phyloP scores from a whole-genome alignment of 768 basidiomycete species.

The Mrakia hoshinonis region DNA sequence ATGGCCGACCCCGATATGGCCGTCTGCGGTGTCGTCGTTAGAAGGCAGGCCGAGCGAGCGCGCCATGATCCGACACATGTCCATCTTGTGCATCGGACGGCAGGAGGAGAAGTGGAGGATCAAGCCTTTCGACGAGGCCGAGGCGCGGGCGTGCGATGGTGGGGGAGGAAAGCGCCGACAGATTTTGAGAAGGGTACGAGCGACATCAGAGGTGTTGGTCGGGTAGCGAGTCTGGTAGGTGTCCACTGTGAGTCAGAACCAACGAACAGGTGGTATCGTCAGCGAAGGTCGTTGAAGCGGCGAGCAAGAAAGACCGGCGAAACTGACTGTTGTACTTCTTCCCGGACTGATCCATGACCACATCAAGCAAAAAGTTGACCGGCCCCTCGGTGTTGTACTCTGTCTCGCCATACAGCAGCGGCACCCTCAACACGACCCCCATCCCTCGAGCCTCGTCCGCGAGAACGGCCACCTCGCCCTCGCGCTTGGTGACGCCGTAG shows the following conservation, averaged over 20 bases:
- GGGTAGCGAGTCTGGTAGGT: conserved; percentile 87
- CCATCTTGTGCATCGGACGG: conserved; percentile 76
- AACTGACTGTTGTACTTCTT: conserved; percentile 63
- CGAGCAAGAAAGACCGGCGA: not conserved
- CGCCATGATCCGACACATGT: conserved; percentile 74
- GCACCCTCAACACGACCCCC: conserved; percentile 70
- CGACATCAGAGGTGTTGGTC: conserved; percentile 81
- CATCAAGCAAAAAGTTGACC: conserved; percentile 76
- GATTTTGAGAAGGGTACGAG: conserved; percentile 53
- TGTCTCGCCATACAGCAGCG: conserved; percentile 85
- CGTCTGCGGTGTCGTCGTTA: not conserved
- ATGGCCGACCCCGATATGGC: conserved; percentile 44
- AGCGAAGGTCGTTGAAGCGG: not conserved
- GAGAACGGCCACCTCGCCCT: conserved; percentile 73
- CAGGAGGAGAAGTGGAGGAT: conserved; percentile 82
- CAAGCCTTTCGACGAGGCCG: conserved; percentile 50
- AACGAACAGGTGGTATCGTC: not conserved
- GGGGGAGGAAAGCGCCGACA: conserved; percentile 16
- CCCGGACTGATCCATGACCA: conserved; percentile 76
- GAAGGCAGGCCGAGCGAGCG: conserved; percentile 56
- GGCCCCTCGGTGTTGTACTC: conserved; percentile 79
- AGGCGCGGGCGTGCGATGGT: not conserved
- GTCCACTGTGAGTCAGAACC: conserved; percentile 51
- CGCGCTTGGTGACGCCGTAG: conserved; percentile 79
- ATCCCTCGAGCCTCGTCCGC: conserved; percentile 50